Base-by-base conservation (phyloP, 345 rosid genomes). In the Salix dunnii region DNA sequence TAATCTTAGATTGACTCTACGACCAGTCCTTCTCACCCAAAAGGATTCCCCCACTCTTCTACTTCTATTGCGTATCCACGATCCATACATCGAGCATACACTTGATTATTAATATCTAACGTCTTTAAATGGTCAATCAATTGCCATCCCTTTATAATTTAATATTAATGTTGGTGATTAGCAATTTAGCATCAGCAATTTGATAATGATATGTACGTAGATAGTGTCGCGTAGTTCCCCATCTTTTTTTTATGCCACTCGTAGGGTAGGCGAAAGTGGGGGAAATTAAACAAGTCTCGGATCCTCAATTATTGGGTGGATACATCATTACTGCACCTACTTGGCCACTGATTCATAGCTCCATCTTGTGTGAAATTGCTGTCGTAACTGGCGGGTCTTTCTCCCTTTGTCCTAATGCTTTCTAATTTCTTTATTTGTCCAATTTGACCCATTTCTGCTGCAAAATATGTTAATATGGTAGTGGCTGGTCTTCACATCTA, bases 321-420 rank as follows among this genome's bases (percentile, higher is more conserved):
- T 55, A 0, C 2, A n/a, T 23, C 23, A 6, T n/a, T 9, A 4
- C 7, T 74, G 13, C 28, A 21, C 9, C 51, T 2, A 28, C 36
- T 13, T 30, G 27, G 7, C 35, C 30, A 60, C 28, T 30, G 28
- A 20, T 70, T 8, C 55, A 20, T 6, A 43, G 51, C 60, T 51
- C 48, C 43, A 58, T 73, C 67, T 10, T 43, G 78, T 3, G 27
- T 76, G 80, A 23, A 60, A 72, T 27, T 25, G 49, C 40, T 75
- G 71, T 65, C 77, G 82, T 84, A 82, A 78, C 65, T 33, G 69
- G 74, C 67, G 43, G 72, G 79, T 76, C 67, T 36, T 55, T 49
- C 74, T 74, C 77, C 70, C 38, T 23, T 60, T 84, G 84, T 84
- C 85, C 1, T 53, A 21, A 31, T 43, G 49, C 78, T 77, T 80